Conservation (phyloP, 1,284 basidiomycete species). For the Austroboletus niveus region DNA sequence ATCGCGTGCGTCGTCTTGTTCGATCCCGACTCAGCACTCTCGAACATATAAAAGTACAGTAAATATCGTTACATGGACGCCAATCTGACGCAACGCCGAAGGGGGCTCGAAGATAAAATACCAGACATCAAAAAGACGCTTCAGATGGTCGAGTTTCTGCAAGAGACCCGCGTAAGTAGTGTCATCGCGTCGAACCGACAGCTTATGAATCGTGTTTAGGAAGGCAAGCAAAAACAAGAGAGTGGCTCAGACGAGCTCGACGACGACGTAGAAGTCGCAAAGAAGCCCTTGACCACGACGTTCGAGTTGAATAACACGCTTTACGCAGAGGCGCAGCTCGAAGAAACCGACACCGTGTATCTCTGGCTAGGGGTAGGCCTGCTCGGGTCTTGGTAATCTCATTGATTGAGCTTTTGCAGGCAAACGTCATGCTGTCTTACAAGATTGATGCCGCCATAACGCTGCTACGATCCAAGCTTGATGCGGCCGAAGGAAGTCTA, state of each 20-base stretch:
- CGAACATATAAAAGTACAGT: conserved; percentile 34
- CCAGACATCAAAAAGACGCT: conserved; percentile 96
- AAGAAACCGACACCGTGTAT: conserved; percentile 87
- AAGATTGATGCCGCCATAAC: conserved; percentile 79
- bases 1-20: conserved; percentile 65
- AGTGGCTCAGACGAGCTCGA: conserved; percentile 45
- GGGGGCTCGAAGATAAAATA: conserved; percentile 89
- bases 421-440: conserved; percentile 98
- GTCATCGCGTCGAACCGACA: background rate
- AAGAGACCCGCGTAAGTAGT: conserved; percentile 61
- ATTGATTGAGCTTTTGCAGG: conserved; percentile 46
- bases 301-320: conserved; percentile 98
- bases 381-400: conserved; percentile 1
- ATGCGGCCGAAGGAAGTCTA: conserved; percentile 69
- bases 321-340: conserved; percentile 86
- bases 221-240: conserved; percentile 52
- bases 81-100: conserved; percentile 77
- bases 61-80: conserved; percentile 98
- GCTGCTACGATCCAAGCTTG: conserved; percentile 79
- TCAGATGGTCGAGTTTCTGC: conserved; percentile 84
- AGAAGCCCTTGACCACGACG: conserved; percentile 73
- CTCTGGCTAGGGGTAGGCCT: conserved; percentile 92
- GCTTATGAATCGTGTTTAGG: conserved; percentile 37
- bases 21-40: conserved; percentile 17
- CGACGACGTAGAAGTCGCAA: conserved; percentile 40